A percentile compares a stretch with the other conserved stretches of the same genome.
Conservation (phyloP, 2,329 filamentous ascomycete genomes). For the Fusarium scirpi region DNA sequence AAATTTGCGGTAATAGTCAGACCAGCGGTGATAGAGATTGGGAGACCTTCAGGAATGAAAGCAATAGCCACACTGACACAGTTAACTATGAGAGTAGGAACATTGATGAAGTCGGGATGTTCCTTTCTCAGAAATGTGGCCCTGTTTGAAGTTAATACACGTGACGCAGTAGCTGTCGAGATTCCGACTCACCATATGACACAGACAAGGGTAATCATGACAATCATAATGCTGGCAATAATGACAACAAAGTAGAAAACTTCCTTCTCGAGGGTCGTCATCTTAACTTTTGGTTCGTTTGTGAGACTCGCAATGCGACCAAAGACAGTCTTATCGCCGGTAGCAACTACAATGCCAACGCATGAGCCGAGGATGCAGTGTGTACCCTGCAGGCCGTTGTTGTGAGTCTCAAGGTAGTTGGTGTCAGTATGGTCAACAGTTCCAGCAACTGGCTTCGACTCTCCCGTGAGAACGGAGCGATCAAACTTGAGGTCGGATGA, state of each 20-base stretch:
- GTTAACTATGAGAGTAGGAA: slow-evolving; percentile 77
- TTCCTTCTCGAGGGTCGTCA: slow-evolving; percentile 79
- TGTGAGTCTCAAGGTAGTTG: slow-evolving; percentile 69
- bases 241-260: slow-evolving; percentile 82
- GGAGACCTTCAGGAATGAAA: slow-evolving; percentile 80
- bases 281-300: slow-evolving; percentile 73
- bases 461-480: slow-evolving; percentile 4
- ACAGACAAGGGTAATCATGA: slow-evolving; percentile 74
- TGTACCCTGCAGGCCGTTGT: slow-evolving; percentile 83
- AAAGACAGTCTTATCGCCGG: slow-evolving; percentile 79
- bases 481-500: slow-evolving; percentile 14
- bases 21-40: slow-evolving; percentile 76
- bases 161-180: rapidly evolving
- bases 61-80: slow-evolving; percentile 80
- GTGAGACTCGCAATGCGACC: slow-evolving; percentile 80
- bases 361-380: slow-evolving; percentile 78
- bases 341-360: slow-evolving; percentile 76
- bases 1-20: slow-evolving; percentile 81
- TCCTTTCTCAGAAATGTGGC: slow-evolving; percentile 74
- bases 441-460: slow-evolving; percentile 12
- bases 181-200: slow-evolving; percentile 53
- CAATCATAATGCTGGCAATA: slow-evolving; percentile 74
- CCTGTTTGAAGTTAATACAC: slow-evolving; percentile 54
- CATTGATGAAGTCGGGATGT: slow-evolving; percentile 78
- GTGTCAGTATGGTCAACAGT: slow-evolving; percentile 9